Evolutionary conservation across 2,329 filamentous ascomycete species (phyloP).

Genomic region (Alternaria gansuensis): DNA sequence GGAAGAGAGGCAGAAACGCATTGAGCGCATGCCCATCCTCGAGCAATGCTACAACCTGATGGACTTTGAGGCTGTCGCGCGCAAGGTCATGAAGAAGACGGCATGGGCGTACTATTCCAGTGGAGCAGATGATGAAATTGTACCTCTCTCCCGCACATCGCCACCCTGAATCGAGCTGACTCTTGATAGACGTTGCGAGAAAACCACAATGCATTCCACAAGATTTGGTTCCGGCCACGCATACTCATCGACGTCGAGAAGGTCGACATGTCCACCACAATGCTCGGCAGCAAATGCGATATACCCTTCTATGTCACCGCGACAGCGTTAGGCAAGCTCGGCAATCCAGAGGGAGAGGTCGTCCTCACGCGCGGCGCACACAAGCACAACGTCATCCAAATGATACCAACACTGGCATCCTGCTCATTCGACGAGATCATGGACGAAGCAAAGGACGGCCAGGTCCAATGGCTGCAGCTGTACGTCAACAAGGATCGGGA

Average conservation of each 20-base stretch:
- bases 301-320: conserved; percentile 97
- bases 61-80: conserved; percentile 94
- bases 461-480: conserved; percentile 95
- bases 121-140: conserved; percentile 88
- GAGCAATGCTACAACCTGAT: conserved; percentile 59
- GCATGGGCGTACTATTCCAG: conserved; percentile 99
- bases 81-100: conserved; percentile 90
- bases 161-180: conserved; percentile 14
- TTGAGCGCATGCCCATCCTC: conserved; percentile 56
- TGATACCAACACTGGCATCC: conserved; percentile 97
- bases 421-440: conserved; percentile 98
- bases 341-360: conserved; percentile 92
- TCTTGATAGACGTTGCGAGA: conserved; percentile 80
- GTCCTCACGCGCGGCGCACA: conserved; percentile 83
- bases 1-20: conserved; percentile 74
- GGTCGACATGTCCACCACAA: conserved; percentile 86
- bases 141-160: conserved; percentile 53
- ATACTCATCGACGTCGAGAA: conserved; percentile 89
- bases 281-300: conserved; percentile 85
- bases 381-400: conserved; percentile 92
- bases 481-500: conserved; percentile 94
- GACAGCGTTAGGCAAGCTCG: conserved; percentile 93
- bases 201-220: conserved; percentile 95
- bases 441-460: conserved; percentile 79
- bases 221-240: conserved; percentile 94